Conservation (phyloP, 805 yeast genomes). For the Phaffomyces opuntiae region DNA sequence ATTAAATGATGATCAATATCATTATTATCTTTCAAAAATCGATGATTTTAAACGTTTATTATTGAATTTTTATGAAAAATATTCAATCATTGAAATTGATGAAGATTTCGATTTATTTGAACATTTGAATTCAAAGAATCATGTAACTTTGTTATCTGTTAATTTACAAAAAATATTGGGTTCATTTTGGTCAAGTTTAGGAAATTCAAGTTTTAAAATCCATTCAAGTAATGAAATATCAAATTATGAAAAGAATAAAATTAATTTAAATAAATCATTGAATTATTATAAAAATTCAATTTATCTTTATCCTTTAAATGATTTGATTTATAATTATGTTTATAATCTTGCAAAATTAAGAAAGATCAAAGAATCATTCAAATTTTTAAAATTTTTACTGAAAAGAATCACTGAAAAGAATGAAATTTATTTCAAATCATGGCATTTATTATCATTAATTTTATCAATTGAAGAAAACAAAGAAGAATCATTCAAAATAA, state of each 20-base stretch:
- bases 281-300: slow-evolving; percentile 13
- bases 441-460: slow-evolving; percentile 64
- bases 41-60: slow-evolving; percentile 9
- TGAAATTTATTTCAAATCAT: slow-evolving; percentile 49
- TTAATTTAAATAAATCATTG: neutral
- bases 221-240: slow-evolving; percentile 5
- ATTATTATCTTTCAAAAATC: slow-evolving; percentile 6
- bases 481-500: slow-evolving; percentile 48
- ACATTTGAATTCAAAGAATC: neutral
- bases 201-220: slow-evolving; percentile 8
- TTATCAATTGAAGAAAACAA: slow-evolving; percentile 54
- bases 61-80: slow-evolving; percentile 6
- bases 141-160: neutral
- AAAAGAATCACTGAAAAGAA: slow-evolving; percentile 23
- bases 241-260: slow-evolving; percentile 3
- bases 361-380: slow-evolving; percentile 35
- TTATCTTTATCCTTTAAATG: slow-evolving; percentile 5
- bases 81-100: slow-evolving; percentile 5
- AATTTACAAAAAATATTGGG: neutral
- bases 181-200: slow-evolving; percentile 15
- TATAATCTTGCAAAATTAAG: slow-evolving; percentile 39
- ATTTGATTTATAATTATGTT: slow-evolving; percentile 33
- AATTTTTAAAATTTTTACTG: slow-evolving; percentile 39
- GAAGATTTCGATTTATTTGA: neutral
- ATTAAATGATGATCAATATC: slow-evolving; percentile 9